Base-by-base conservation (phyloP, 2,329 filamentous ascomycete genomes). In the Fusarium albidum region DNA sequence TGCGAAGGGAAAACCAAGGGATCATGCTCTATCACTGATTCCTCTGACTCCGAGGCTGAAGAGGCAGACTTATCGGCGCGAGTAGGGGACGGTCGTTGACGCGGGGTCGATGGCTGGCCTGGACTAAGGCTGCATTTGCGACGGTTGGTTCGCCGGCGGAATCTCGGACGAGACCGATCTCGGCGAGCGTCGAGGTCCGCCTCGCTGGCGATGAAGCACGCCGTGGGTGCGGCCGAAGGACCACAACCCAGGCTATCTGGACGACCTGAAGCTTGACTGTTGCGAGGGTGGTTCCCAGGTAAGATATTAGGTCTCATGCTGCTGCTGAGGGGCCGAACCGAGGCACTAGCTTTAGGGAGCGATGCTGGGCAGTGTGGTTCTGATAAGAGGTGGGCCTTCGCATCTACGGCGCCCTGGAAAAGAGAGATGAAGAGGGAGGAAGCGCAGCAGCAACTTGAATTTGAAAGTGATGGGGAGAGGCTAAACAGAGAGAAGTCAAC, bases 191-290 rank as follows among this genome's bases (percentile, higher is more conserved):
- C 66, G 13, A 75, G 64, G 18, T 68, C 61, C 26, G 67, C 64
- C 42, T 75, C 73, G 11, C 68, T 72, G 11, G 72, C 67, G 48
- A 75, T 67, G 59, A 73, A 71, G 57, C 70, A 75, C n/a, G 68
- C 57, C 18, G 73, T 62, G 34, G 69, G 59, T 10, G 66, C 57
- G 27, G 60, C 38, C 29, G 67, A 61, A 28, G 58, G 50, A 39
- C 54, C 50, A 37, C 59, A 50, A 17, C 48, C 42, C 39, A 68
- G 51, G 28, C 50, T 63, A 46, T 68, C 66, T 15, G 57, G 39
- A 42, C 59, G 63, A 13, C 49, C 57, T 50, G 51, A 47, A 21
- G 49, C 41, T 48, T 60, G 64, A 14, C 39, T 58, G 28, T 61
- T 60, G 51, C 63, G 53, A 52, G 61, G 49, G 37, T 56, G 57